Conservation (phyloP, 495 filamentous ascomycete species). For the Podospora fimiseda region DNA sequence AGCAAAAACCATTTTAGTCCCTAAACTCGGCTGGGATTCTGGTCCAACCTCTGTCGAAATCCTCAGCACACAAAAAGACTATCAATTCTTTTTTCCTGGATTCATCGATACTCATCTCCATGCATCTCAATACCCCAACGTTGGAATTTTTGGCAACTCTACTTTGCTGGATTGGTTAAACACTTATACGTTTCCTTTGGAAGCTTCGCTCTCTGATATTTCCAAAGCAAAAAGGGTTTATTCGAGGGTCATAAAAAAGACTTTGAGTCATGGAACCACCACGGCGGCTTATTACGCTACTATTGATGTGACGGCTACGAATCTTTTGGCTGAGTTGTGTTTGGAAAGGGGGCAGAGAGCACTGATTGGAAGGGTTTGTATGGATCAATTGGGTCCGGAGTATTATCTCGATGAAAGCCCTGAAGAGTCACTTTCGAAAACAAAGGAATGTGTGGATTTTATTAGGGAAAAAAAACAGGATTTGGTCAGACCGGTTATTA, state of each 20-base stretch:
- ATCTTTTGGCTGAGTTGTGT: constrained; percentile 79
- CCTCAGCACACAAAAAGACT: constrained; percentile 16
- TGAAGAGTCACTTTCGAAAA: constrained; percentile 49
- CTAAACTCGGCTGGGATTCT: constrained; percentile 35
- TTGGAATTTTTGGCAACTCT: constrained; percentile 81
- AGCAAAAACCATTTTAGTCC: constrained; percentile 19
- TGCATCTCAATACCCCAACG: constrained; percentile 88
- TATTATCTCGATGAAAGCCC: constrained; percentile 68
- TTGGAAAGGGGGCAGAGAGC: constrained; percentile 72
- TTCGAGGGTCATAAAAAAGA: constrained; percentile 64
- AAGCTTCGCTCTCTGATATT: constrained; percentile 56
- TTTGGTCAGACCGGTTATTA: constrained; percentile 72
- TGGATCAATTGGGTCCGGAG: constrained; percentile 69
- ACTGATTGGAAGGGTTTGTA: constrained; percentile 85
- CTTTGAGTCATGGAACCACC: constrained; percentile 84
- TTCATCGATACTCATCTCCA: constrained; percentile 96
- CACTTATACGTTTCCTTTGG: constrained; percentile 92
- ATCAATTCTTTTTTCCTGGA: constrained; percentile 85
- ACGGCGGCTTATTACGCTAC: constrained; percentile 90
- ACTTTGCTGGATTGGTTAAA: constrained; percentile 89
- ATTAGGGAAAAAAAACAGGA: constrained; percentile 60
- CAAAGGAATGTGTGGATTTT: constrained; percentile 57
- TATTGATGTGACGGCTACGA: constrained; percentile 71
- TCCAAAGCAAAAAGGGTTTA: constrained; percentile 57
- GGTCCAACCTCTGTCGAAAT: constrained; percentile 5